Evolutionary conservation across 495 filamentous ascomycete species (phyloP).

Genomic region (Daldinia caldariorum): DNA sequence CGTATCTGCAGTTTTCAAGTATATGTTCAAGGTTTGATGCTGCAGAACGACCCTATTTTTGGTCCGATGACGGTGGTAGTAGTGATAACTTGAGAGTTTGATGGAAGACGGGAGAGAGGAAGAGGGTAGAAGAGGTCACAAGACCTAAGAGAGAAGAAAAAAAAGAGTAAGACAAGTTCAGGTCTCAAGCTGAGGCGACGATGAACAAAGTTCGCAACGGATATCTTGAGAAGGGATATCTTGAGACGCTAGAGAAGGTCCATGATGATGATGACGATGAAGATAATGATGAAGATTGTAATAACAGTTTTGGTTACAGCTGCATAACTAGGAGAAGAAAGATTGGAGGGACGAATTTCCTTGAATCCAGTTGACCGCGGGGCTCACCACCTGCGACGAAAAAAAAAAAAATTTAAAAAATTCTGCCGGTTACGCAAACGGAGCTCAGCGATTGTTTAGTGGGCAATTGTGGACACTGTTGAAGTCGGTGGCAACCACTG

Average conservation of each 20-base stretch:
- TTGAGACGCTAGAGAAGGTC: constrained; percentile 41
- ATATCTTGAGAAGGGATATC: constrained; percentile 23
- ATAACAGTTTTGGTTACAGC: constrained; percentile 37
- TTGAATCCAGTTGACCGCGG: constrained; percentile 37
- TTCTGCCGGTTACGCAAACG: constrained; percentile 43
- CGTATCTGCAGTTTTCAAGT: constrained; percentile 7
- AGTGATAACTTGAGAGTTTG: constrained; percentile 15
- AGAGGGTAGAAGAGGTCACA: constrained; percentile 3
- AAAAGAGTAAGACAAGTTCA: constrained; percentile 9
- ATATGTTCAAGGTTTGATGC: constrained; percentile 21
- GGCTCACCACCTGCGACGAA: constrained; percentile 30
- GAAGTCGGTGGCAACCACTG: constrained; percentile 28
- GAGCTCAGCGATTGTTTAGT: constrained; percentile 22
- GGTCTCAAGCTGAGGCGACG: constrained; percentile 23
- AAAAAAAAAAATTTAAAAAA: constrained; percentile 28
- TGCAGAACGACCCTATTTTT: constrained; percentile 32
- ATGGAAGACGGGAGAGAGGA: background rate
- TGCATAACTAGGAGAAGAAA: constrained; percentile 33
- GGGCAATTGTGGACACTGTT: constrained; percentile 18
- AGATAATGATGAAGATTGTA: constrained; percentile 37
- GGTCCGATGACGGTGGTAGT: constrained; percentile 45
- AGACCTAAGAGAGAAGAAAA: constrained; percentile 21
- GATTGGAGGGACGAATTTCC: constrained; percentile 35
- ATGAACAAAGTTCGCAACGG: constrained; percentile 9
- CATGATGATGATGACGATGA: constrained; percentile 38